Evolutionary conservation across 352 stramenopile species (phyloP).

Genomic region (Pythium rishiriense): DNA sequence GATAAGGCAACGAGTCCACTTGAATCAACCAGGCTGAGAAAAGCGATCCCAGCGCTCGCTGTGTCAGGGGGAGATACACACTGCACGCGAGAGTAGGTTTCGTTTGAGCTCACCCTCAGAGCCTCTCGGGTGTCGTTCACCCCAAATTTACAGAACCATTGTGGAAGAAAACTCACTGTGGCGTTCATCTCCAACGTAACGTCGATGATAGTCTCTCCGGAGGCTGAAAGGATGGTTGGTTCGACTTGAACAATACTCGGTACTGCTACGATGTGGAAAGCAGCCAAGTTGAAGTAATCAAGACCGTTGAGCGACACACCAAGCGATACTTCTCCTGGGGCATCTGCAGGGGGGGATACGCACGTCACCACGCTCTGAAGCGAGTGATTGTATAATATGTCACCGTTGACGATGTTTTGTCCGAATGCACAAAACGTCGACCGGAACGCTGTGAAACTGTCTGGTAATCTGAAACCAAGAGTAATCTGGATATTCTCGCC

Average conservation of each 20-base stretch:
- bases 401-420: background rate
- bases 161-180: background rate
- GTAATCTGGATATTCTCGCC: conserved; percentile 7
- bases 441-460: background rate
- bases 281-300: conserved; percentile 9
- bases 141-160: conserved; percentile 12
- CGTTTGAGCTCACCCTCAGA: background rate
- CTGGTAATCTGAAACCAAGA: conserved; percentile 7
- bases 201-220: conserved; percentile 15
- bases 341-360: background rate
- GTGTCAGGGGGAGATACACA: conserved; percentile 11
- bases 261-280: background rate
- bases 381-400: background rate
- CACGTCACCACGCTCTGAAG: background rate
- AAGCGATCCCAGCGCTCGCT: background rate
- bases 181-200: background rate
- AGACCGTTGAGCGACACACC: conserved; percentile 19
- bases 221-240: conserved; percentile 5
- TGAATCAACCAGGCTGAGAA: conserved; percentile 9
- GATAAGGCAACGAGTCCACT: background rate
- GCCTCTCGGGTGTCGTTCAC: background rate
- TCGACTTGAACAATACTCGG: conserved; percentile 5
- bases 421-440: conserved; percentile 4
- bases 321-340: background rate
- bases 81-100: background rate